Percentiles rank a stretch among this genome's conserved stretches.
Evolutionary conservation across 352 stramenopile species (phyloP).

Genomic region (Pythium rhizo-oryzae): DNA sequence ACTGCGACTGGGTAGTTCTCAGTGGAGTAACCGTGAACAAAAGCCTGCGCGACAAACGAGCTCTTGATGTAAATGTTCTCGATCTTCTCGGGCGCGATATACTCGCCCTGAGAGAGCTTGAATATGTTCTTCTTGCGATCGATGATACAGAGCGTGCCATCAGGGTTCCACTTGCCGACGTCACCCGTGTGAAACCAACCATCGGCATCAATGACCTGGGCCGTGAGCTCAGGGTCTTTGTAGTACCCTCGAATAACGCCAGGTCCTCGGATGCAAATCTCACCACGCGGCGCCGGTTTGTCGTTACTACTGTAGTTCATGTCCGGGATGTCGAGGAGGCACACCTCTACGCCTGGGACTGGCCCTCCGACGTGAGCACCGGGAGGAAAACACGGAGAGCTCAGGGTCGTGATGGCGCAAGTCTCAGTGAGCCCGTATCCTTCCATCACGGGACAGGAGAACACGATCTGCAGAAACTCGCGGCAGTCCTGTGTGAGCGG

Average conservation of each 20-base stretch:
- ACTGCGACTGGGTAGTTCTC: not conserved
- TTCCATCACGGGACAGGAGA: constrained; percentile 92
- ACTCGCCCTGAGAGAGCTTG: constrained; percentile 95
- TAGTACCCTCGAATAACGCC: constrained; percentile 92
- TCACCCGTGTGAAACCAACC: constrained; percentile 98
- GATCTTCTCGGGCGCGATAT: constrained; percentile 97
- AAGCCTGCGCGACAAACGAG: not conserved
- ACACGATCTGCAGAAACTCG: constrained; percentile 95
- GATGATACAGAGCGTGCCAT: constrained; percentile 92
- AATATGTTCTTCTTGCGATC: constrained; percentile 96
- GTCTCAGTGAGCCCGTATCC: constrained; percentile 97
- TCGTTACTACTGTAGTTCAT: constrained; percentile 95
- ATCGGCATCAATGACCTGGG: constrained; percentile 90
- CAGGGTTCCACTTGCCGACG: constrained; percentile 94
- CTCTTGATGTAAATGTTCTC: constrained; percentile 45
- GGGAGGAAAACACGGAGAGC: constrained; percentile 50
- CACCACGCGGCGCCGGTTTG: constrained; percentile 62
- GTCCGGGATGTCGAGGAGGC: constrained; percentile 95
- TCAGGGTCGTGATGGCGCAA: constrained; percentile 70
- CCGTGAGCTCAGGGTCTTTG: constrained; percentile 93
- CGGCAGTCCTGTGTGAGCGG: constrained; percentile 93
- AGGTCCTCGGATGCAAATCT: constrained; percentile 73
- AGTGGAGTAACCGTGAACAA: not conserved
- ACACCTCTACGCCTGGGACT: constrained; percentile 86
- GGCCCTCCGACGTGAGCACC: constrained; percentile 93